Base-by-base conservation (phyloP, 768 basidiomycete species). In the Saitozyma sp. region DNA sequence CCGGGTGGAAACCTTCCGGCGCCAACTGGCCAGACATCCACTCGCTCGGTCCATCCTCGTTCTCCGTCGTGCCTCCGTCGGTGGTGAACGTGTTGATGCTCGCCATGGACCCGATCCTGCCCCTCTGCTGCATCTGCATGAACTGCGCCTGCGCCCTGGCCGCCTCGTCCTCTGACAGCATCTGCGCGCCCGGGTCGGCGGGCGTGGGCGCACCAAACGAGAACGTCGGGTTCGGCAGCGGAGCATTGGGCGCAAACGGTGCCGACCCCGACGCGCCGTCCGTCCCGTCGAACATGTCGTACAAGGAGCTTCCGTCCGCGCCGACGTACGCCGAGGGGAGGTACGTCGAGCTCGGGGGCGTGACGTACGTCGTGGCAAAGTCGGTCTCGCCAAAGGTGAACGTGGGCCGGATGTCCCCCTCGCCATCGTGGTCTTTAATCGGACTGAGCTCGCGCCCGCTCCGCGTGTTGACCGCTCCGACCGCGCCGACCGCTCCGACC, bases 141-240 rank as follows among this genome's bases (percentile, higher is more conserved):
- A 46, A 66, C 17, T 68, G 55, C 57, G 62, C 59, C 46, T 67
- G 59, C 6, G 53, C 11, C 51, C 41, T 17, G 10, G 51, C 17
- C 10, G 54, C 51, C 19, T 54, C 55, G 40, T 69, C 62, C 14
- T 66, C 54, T 20, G 45, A 40, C 20, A 40, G 45, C 8, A 46
- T 52, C 10, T 42, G 16, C 40, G 29, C 14, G 14, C 20, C 55
- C 8, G 48, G 48, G 17, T 48, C 59, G 20, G 43, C 17, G 9
- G 46, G 46, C 6, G 61, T 19, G 39, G 46, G 43, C 9, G 39
- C 41, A 2, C 77, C 77, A 60, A 78, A 78, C 9, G 73, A 70
- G 61, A 75, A 78, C 5, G 54, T 53, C 6, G 77, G 77, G 48
- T 73, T 73, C 14, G 77, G 77, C 37, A 75, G 40, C 13, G 75